Conservation (phyloP, 2,329 filamentous ascomycete species). For the Thielaviopsis cerberus region DNA sequence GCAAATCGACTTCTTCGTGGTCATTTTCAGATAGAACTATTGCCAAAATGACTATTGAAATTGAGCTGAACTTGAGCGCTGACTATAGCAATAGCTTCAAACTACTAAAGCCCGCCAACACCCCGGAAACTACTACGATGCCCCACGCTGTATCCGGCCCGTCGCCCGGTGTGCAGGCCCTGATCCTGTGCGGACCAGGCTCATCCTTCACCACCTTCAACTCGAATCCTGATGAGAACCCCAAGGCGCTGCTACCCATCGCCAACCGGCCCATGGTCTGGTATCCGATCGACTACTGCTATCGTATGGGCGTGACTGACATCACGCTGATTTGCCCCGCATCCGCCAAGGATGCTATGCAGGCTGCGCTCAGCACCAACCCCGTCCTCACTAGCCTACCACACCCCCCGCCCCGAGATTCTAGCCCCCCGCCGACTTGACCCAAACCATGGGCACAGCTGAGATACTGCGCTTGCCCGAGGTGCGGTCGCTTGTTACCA, state of each 20-base stretch:
- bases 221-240: constrained; percentile 58
- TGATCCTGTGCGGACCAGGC: constrained; percentile 68
- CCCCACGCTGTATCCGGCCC: constrained; percentile 59
- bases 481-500: constrained; percentile 57
- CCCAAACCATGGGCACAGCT: constrained; percentile 73
- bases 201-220: constrained; percentile 71
- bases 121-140: constrained; percentile 28
- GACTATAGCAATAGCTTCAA: not conserved
- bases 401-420: constrained; percentile 52
- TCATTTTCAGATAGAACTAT: not conserved
- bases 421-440: constrained; percentile 57
- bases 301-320: constrained; percentile 58
- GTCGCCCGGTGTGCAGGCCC: constrained; percentile 59
- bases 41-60: not conserved
- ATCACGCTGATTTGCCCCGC: constrained; percentile 46
- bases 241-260: constrained; percentile 65
- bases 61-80: not conserved
- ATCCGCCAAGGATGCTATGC: constrained; percentile 47
- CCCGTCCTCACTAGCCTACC: constrained; percentile 59
- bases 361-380: constrained; percentile 54
- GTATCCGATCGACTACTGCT: constrained; percentile 75
- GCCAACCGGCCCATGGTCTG: constrained; percentile 79
- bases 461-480: constrained; percentile 73
- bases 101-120: not conserved
- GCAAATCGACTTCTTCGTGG: not conserved